Evolutionary conservation across 2,329 filamentous ascomycete genomes (phyloP).

Genomic region (Cercospora nicotianae): DNA sequence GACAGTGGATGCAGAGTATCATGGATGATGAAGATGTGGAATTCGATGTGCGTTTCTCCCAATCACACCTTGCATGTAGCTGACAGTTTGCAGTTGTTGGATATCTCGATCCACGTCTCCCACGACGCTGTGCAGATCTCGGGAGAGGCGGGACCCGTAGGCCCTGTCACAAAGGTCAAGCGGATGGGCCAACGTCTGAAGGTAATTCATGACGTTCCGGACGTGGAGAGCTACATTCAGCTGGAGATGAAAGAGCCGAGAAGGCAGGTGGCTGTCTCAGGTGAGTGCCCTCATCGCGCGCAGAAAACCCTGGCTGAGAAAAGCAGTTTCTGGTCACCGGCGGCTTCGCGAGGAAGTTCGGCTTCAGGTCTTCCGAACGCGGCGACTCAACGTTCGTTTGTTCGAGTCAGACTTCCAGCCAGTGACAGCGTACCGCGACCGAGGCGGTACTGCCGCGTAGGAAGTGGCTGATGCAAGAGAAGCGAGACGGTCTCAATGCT

Average conservation of each 20-base stretch:
- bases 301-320: background rate
- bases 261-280: background rate
- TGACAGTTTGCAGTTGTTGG: conserved; percentile 8
- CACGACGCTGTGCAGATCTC: background rate
- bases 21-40: conserved; percentile 1
- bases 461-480: background rate
- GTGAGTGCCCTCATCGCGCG: background rate
- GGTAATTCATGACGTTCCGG: conserved; percentile 1
- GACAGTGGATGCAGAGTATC: conserved; percentile 5
- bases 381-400: background rate
- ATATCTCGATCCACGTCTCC: conserved; percentile 6
- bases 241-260: conserved; percentile 2
- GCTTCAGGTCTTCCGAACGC: background rate
- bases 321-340: background rate
- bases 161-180: background rate
- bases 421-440: background rate
- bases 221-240: conserved; percentile 3
- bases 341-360: background rate
- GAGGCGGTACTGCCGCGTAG: background rate
- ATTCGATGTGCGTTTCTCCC: background rate
- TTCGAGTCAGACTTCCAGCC: conserved; percentile 7
- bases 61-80: background rate
- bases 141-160: background rate
- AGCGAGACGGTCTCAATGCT: background rate
- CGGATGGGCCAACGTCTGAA: background rate